These are phyloP conservation scores for Mycena chlorophos DNA, from an alignment of 768 basidiomycete species.

Conservation along the genomic window DNA sequence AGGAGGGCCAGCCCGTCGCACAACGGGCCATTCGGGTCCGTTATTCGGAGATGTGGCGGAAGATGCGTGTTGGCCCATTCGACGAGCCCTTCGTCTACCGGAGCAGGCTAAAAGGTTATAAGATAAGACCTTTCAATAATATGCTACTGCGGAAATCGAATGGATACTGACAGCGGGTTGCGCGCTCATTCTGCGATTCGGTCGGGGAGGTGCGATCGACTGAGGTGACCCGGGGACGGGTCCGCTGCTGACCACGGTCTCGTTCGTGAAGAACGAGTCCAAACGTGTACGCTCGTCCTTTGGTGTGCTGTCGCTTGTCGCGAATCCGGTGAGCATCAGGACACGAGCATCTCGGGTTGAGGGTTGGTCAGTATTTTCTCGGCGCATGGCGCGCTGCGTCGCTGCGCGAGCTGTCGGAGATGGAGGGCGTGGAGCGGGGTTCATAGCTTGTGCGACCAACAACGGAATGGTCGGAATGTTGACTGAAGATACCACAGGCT, in stretches of 20 bases:
- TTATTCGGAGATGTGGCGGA: constrained; percentile 60
- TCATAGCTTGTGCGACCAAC: constrained; percentile 94
- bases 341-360: constrained; percentile 78
- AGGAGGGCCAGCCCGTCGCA: constrained; percentile 78
- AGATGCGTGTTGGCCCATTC: constrained; percentile 90
- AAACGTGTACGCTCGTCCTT: constrained; percentile 51
- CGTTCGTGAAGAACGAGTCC: constrained; percentile 57
- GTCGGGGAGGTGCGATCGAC: constrained; percentile 56
- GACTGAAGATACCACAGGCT: constrained; percentile 92
- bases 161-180: constrained; percentile 21
- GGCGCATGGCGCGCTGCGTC: constrained; percentile 80
- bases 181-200: constrained; percentile 28
- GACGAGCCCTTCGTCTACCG: constrained; percentile 57
- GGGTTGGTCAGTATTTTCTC: constrained; percentile 83
- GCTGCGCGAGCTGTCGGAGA: constrained; percentile 87
- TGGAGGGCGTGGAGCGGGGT: constrained; percentile 91
- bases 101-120: constrained; percentile 20
- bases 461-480: constrained; percentile 97
- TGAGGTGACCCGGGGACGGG: constrained; percentile 28
- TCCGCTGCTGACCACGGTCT: constrained; percentile 30
- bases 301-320: constrained; percentile 31
- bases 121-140: constrained; percentile 2
- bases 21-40: constrained; percentile 42
- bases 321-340: constrained; percentile 56
- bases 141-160: background rate